A percentile compares a stretch with the other conserved stretches of the same genome.
These are phyloP conservation scores for Phlebiopsis gigantea DNA, from an alignment of 768 basidiomycete genomes.

Conservation along the genomic window DNA sequence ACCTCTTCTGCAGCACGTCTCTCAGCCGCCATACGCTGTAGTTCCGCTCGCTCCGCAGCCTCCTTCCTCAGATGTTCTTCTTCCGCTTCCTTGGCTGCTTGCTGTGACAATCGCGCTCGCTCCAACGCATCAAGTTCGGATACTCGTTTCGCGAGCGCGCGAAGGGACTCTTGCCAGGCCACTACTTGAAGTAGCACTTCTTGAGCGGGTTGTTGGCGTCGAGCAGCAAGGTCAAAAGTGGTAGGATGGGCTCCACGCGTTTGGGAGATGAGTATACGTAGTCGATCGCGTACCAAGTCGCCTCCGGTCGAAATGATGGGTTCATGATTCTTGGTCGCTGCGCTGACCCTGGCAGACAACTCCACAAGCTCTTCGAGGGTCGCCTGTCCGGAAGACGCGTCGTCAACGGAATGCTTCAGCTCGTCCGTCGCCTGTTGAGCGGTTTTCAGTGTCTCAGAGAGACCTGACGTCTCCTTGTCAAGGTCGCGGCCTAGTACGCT, in stretches of 20 bases:
- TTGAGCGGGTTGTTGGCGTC: constrained; percentile 46
- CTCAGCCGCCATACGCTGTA: no score
- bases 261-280: constrained; percentile 46
- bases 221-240: constrained; percentile 42
- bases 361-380: constrained; percentile 27
- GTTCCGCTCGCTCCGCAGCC: background rate
- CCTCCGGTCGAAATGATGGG: constrained; percentile 41
- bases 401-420: constrained; percentile 24
- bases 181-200: constrained; percentile 44
- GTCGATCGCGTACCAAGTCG: constrained; percentile 46
- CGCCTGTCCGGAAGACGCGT: constrained; percentile 23
- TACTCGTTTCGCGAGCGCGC: constrained; percentile 27
- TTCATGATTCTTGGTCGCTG: constrained; percentile 29
- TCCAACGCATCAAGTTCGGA: constrained; percentile 34
- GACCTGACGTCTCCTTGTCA: constrained; percentile 37
- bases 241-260: constrained; percentile 37
- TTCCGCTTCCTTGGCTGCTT: background rate
- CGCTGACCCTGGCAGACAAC: constrained; percentile 32
- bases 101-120: background rate
- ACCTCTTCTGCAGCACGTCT: constrained; percentile 1
- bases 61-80: background rate
- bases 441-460: constrained; percentile 33
- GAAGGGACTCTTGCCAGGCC: constrained; percentile 40
- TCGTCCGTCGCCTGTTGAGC: constrained; percentile 31
- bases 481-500: constrained; percentile 49